Base-by-base conservation (phyloP, 1,284 basidiomycete species). In the Austroboletus niveus region DNA sequence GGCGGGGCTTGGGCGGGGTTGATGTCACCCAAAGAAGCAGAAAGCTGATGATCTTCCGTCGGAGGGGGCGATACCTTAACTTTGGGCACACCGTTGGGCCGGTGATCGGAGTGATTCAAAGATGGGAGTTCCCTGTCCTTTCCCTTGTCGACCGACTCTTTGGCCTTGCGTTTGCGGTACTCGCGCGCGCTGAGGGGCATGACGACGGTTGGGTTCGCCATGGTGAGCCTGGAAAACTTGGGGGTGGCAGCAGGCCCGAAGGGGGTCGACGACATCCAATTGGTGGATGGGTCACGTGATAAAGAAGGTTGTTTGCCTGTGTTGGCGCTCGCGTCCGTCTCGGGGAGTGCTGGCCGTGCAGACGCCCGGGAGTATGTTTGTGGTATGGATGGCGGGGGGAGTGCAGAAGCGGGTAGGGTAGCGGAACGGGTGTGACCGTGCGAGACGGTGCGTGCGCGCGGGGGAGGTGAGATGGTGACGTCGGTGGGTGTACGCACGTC, bases 191-290 rank as follows among this genome's bases (percentile, higher is more conserved):
- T 70, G 35, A 66, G 54, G 0, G 64, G 68, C 68, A 66, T 66
- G 34, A 66, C 61, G 27, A 66, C 59, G 2, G 57, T 41, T 6
- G 68, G 57, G 4, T 63, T 63, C 12, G 65, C 63, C 52, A 66
- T 57, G 29, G 65, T 30, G 12, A 68, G 63, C 43, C 68, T 62
- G 2, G 64, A 66, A 40, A 66, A 70, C 42, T 56, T 69, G 8
- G 64, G 64, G 1, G 57, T 60, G 35, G n/a, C 6, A 4, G 55
- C 60, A 3, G 64, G 66, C 6, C 64, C 64, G 55, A 66, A 66
- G 38, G 68, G 64, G n/a, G 66, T 51, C 0, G 66, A 64, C 2
- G 68, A 60, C 49, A 70, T 58, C 66, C 66, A 69, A 10, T 65
- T 65, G 8, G 64, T 53, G 43, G 49, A 0, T 12, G 64, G 60